Base-by-base conservation (phyloP, 2,329 filamentous ascomycete species). In the Aspergillus phoenicis region DNA sequence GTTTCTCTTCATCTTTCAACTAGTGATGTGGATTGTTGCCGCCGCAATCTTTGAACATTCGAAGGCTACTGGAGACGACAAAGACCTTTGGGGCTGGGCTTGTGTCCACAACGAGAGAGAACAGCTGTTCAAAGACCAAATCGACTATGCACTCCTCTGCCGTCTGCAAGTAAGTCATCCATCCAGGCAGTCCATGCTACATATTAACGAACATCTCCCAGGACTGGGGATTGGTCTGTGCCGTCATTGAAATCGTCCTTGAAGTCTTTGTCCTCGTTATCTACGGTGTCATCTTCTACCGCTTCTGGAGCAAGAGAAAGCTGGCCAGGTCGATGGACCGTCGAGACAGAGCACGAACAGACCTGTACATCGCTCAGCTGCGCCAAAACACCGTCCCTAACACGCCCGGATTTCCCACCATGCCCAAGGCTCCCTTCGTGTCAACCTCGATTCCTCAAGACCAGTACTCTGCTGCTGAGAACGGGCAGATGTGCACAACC, bases 51-150 rank as follows among this genome's bases (percentile, higher is more conserved):
- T 97, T 70, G 93, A 98, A 75, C 86, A 90, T 70, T 87, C 87
- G 60, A 90, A 89, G 75, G 85, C 87, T 70, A 90, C 85, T 73
- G 87, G 86, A 72, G 81, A 86, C 66, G 91, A 90, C 72, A 87
- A 97, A 77, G 95, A 99, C 77, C 86, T 99, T 78, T 99, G 95
- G 95, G 93, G 94, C 62, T 99, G 95, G 95, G 87, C 92, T n/a
- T 99, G 95, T 77, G 89, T 93, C 60, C 85, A 96, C 71, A 98
- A 97, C 77, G 87, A 89, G 66, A 88, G 94, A 63, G 82, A 88
- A 58, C 79, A 92, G 54, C 81, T 97, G 57, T 98, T 94, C 76
- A 75, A 87, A 63, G 83, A 93, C 59, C 88, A 95, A 70, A 86
- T 99, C 69, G 84, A 95, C 78, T 99, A 98, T 78, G 87, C 87